A percentile compares a stretch with the other conserved stretches of the same genome.
Conservation (phyloP, 1,284 basidiomycete species). For the Ustilago bromivora region DNA sequence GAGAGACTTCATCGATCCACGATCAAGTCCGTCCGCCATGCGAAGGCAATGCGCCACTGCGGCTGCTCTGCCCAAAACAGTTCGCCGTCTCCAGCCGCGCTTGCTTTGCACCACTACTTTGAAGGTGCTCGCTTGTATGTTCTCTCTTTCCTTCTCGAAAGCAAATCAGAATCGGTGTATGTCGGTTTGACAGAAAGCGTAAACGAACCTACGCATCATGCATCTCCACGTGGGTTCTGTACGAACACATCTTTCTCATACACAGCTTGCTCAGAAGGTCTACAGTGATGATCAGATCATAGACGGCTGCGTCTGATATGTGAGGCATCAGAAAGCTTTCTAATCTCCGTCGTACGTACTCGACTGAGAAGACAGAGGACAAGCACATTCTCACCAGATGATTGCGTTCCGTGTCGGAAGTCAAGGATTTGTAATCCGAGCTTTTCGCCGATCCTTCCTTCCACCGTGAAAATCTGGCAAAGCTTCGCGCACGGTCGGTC, state of each 20-base stretch:
- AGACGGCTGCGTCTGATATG: background rate
- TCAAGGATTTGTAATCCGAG: conserved; percentile 6
- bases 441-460: background rate
- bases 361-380: too few species aligned
- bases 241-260: background rate
- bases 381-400: too few species aligned
- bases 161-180: background rate
- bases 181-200: background rate
- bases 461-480: conserved; percentile 1
- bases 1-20: background rate
- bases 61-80: background rate
- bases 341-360: too few species aligned
- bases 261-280: background rate
- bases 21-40: background rate
- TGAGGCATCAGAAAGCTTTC: too few species aligned
- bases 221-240: background rate
- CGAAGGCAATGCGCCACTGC: conserved; percentile 1
- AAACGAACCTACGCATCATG: background rate
- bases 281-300: background rate
- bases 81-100: background rate
- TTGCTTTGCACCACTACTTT: background rate
- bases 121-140: background rate
- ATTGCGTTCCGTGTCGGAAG: background rate
- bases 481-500: conserved; percentile 8
- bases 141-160: conserved; percentile 1